A percentile compares a stretch with the other conserved stretches of the same genome.
Evolutionary conservation across 148 eudicot genomes (phyloP).

Genomic region (Spergularia bocconei): DNA sequence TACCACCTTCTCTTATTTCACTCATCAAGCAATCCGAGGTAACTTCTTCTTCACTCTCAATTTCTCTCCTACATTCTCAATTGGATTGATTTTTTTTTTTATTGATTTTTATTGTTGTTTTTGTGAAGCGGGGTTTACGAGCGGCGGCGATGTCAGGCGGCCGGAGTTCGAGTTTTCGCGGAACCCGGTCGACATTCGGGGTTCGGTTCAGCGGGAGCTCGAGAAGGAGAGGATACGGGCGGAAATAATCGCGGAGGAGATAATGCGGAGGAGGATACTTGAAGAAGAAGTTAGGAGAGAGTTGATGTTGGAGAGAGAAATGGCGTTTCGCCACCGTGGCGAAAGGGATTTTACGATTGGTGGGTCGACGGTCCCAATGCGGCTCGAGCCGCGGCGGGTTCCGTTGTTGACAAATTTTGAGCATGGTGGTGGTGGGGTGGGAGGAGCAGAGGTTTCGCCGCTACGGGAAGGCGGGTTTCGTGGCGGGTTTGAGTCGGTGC

Average conservation of each 20-base stretch:
- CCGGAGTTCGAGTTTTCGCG: neutral
- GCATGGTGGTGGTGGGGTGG: constrained; percentile 25
- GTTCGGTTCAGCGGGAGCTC: constrained; percentile 36
- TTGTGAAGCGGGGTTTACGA: constrained; percentile 16
- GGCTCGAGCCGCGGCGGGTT: constrained; percentile 23
- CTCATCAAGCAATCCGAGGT: constrained; percentile 28
- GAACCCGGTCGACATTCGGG: neutral
- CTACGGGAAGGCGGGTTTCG: constrained; percentile 14
- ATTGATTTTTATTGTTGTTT: neutral
- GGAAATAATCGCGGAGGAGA: constrained; percentile 52
- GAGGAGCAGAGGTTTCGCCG: constrained; percentile 13
- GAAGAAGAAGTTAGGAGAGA: constrained; percentile 72
- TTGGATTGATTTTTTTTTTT: neutral
- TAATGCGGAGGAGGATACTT: constrained; percentile 36
- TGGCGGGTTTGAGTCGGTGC: constrained; percentile 23
- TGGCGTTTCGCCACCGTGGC: constrained; percentile 27
- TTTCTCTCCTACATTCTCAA: neutral
- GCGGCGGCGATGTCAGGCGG: neutral
- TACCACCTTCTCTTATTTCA: constrained; percentile 20
- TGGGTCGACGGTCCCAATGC: neutral
- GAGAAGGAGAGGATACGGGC: constrained; percentile 62
- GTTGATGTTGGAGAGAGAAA: constrained; percentile 54
- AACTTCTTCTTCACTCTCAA: neutral
- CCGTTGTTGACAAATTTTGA: constrained; percentile 22
- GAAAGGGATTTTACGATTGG: neutral